Evolutionary conservation across 768 basidiomycete species (phyloP), one percentile per base, ranked within the genome.

Genomic region (Flagelloscypha sp.): DNA sequence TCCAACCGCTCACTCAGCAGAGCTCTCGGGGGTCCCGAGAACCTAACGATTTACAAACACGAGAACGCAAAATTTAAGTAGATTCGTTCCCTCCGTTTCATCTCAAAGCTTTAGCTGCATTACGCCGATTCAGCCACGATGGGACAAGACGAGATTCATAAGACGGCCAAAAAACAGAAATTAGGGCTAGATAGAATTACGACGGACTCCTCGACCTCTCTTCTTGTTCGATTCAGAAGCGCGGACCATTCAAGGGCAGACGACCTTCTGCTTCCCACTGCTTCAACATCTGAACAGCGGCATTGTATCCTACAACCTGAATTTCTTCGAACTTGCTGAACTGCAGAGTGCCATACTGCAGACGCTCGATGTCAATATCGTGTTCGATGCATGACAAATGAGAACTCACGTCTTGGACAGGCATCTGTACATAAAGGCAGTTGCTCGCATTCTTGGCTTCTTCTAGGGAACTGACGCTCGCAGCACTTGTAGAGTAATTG

Each of bases 401-500:
- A 4, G 15, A 13, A 50, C 66, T 42, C 47, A 87, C 86, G 61
- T 87, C 78, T 44, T 95, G 88, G 9, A 99, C 93, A 0, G 95
- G 95, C 84, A 98, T 86, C 41, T 76, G 74, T 57, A 95, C 79
- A 52, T 99, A 98, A 29, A 97, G 61, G 51, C 89, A 93, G 2
- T 84, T 87, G 7, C 82, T 83, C 3, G 82, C 72, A 5, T 76
- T 73, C 57, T 98, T 98, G n/a, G 90, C 93, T 44, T 94, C 92
- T 56, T 95, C 92, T 6, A 98, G 66, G 1, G 89, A 94, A 51
- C 80, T 87, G 21, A 97, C 92, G 44, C 88, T 90, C 46, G 95
- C 94, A 2, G 97, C 93, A 55, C 93, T 98, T 37, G 6, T 13
- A 30, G 8, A 23, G 23, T 17, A 19, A 36, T 13, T 27, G 24